phyloP scores from a whole-genome alignment of 768 basidiomycete species.

The Pilatotrama ljubarskyi region DNA sequence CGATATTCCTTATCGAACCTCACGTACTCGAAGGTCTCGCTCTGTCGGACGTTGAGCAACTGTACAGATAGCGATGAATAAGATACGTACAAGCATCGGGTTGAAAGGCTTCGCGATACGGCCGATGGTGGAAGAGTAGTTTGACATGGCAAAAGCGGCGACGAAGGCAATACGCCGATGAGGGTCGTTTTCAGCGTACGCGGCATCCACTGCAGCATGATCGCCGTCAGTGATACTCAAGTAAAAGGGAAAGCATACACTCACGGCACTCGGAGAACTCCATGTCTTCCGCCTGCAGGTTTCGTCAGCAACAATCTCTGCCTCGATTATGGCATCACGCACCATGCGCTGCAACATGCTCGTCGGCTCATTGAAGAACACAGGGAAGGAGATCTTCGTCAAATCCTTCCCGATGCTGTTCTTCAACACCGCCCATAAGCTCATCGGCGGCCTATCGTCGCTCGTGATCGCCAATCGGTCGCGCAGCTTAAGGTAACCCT shows the following conservation, averaged over 20 bases:
- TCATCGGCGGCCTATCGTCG: constrained; percentile 85
- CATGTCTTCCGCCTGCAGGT: constrained; percentile 83
- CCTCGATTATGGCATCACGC: constrained; percentile 19
- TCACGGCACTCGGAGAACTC: constrained; percentile 90
- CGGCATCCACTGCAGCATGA: constrained; percentile 69
- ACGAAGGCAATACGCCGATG: constrained; percentile 87
- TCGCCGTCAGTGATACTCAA: no score
- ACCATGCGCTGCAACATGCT: constrained; percentile 97
- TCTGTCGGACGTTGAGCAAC: constrained; percentile 38
- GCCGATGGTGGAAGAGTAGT: constrained; percentile 95
- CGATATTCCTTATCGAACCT: constrained; percentile 85
- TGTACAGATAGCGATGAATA: not conserved
- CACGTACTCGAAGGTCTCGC: constrained; percentile 95
- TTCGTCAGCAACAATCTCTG: not conserved
- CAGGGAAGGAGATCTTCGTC: constrained; percentile 93
- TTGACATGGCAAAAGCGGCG: constrained; percentile 96
- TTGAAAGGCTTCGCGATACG: constrained; percentile 98
- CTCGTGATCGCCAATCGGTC: constrained; percentile 56
- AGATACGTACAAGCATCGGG: constrained; percentile 76
- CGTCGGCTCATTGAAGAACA: constrained; percentile 91
- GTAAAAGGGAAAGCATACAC: no score
- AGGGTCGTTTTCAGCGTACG: constrained; percentile 72
- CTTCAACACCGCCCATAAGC: constrained; percentile 94
- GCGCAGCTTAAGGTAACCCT: constrained; percentile 68
- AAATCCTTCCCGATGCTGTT: constrained; percentile 95